Evolutionary conservation across 169 alveolate genomes (phyloP), one percentile per base, ranked within the genome.

Genomic region (Plasmodium falciparum): DNA sequence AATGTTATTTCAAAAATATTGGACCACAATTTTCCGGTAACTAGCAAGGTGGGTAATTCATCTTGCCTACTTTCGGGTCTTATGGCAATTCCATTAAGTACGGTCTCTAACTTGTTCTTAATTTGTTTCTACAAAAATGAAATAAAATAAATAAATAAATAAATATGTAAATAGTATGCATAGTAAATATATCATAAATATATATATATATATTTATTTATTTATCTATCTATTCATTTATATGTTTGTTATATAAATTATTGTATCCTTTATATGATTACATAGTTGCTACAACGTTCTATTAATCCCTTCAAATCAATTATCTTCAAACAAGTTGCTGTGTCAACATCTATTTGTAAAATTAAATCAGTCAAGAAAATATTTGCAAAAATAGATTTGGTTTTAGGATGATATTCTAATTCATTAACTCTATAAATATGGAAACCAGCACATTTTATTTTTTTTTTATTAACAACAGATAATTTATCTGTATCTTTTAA

Each of bases 361-460:
- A 93, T 66, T 54, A 76, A 65, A 71, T 89, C 26, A 63, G 93
- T 93, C 11, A 54, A 54, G 75, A 92, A 93, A n/a, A 93, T 29
- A 86, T 93, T 93, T 20, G 70, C 93, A 47, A 62, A 89, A 17
- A 93, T 88, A 3, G 93, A 73, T 29, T 78, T 73, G 8, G 86
- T 29, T 15, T 62, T 26, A n/a, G n/a, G 67, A 80, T 85, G 73
- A 76, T 86, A 93, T 52, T 93, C 95, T 71, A 93, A 22, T 63
- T 93, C 95, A 59, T 93, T 93, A 70, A 83, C 89, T 8, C 74
- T 67, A 7, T 26, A 20, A 3, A 93, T 72, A 2, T 26, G 15
- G 45, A 71, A 59, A 15, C 94, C 94, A 45, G 88, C 93, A 39
- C 92, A 75, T 5, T 76, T 93, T 0, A 93, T 73, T 72, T 88